A percentile compares a stretch with the other conserved stretches of the same genome.
These are phyloP conservation scores for Termitomyces sp. DNA, from an alignment of 768 basidiomycete genomes.

Conservation along the genomic window DNA sequence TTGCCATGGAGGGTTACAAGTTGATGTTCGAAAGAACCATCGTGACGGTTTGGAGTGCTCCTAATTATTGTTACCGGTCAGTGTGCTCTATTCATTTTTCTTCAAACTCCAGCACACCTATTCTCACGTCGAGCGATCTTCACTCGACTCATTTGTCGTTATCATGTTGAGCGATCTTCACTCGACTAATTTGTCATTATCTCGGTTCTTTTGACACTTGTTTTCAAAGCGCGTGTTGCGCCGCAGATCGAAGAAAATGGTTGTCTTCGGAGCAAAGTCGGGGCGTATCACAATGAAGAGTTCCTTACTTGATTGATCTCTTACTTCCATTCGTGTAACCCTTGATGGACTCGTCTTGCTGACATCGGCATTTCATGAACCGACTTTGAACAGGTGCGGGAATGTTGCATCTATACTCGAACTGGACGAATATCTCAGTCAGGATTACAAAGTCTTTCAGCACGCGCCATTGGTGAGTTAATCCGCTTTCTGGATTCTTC, in stretches of 20 bases:
- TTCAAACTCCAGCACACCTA: background rate
- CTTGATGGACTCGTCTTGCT: background rate
- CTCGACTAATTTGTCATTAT: background rate
- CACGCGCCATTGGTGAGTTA: slow-evolving; percentile 79
- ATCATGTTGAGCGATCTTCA: background rate
- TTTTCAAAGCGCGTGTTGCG: slow-evolving; percentile 1
- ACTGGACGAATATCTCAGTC: slow-evolving; percentile 87
- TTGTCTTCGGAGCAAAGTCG: background rate
- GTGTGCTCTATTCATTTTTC: slow-evolving; percentile 25
- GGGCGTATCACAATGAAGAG: background rate
- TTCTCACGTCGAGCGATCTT: background rate
- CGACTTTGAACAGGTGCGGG: slow-evolving; percentile 63
- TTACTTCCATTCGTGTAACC: background rate
- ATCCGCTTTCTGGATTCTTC: slow-evolving; percentile 1
- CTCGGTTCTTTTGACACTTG: background rate
- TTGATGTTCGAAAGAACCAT: slow-evolving; percentile 95
- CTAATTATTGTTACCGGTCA: slow-evolving; percentile 97
- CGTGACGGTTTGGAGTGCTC: slow-evolving; percentile 98
- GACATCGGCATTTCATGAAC: slow-evolving; percentile 5
- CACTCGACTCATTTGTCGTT: background rate
- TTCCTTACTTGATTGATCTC: background rate
- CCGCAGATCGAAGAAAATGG: slow-evolving; percentile 1
- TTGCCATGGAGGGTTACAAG: slow-evolving; percentile 97
- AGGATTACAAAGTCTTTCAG: slow-evolving; percentile 95
- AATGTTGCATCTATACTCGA: slow-evolving; percentile 95